These are phyloP conservation scores for Botryococcus braunii DNA, from an alignment of 163 green algal species.

Conservation along the genomic window DNA sequence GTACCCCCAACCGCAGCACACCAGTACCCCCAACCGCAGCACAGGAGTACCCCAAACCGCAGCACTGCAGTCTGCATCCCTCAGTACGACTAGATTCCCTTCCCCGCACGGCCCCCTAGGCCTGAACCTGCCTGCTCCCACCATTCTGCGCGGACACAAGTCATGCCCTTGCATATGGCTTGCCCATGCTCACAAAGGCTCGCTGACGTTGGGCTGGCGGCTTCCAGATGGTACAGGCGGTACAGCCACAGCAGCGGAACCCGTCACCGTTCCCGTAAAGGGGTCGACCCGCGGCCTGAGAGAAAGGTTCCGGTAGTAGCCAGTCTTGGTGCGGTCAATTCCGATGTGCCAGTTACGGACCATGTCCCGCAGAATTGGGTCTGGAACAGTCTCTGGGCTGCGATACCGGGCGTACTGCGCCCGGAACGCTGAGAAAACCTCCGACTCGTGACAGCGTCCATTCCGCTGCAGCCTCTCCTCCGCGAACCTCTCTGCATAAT, in stretches of 20 bases:
- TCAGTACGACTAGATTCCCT: too few species aligned
- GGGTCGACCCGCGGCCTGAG: constrained; percentile 12
- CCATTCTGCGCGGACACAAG: too few species aligned
- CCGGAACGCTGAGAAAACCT: constrained; percentile 48
- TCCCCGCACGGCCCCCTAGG: too few species aligned
- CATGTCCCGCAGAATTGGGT: constrained; percentile 48
- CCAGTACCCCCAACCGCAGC: too few species aligned
- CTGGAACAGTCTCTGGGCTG: constrained; percentile 30
- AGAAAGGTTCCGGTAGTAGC: constrained; percentile 39
- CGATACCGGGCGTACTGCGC: constrained; percentile 29
- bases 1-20: too few species aligned
- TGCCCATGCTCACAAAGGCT: too few species aligned
- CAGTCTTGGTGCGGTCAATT: constrained; percentile 39
- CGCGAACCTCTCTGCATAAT: constrained; percentile 54
- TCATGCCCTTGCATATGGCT: too few species aligned
- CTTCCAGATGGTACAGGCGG: too few species aligned
- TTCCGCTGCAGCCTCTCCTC: constrained; percentile 35
- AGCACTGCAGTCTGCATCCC: too few species aligned
- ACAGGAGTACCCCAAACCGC: too few species aligned
- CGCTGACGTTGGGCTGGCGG: too few species aligned
- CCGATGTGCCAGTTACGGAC: constrained; percentile 60
- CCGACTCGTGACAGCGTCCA: constrained; percentile 61
- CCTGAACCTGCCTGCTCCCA: too few species aligned
- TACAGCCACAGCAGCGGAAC: constrained; percentile 1
- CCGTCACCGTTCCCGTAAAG: constrained; percentile 12